Evolutionary conservation across 2,329 filamentous ascomycete genomes (phyloP), one percentile per base, ranked within the genome.

Genomic region (Trichocomaceae sp.): DNA sequence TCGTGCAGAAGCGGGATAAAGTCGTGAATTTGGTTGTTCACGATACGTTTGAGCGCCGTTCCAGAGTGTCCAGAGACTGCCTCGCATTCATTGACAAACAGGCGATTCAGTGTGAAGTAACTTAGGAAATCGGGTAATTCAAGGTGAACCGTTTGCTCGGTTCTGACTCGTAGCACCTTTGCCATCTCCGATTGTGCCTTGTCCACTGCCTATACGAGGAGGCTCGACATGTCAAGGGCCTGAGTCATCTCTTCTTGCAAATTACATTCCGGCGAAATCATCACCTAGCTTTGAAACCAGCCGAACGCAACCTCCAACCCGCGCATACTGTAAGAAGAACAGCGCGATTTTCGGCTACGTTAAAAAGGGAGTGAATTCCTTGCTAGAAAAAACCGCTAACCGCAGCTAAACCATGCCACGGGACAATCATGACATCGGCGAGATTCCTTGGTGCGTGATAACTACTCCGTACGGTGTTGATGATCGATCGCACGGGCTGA

Each of bases 11-110:
- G 75, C 17, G 75, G 72, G n/a, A 85, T 79, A 61, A 83, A 85
- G n/a, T 81, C 79, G 47, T 74, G 77, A 61, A 85, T 84, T 59
- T 85, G 83, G 41, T 75, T 78, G 60, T 84, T 82, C 19, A 85
- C 79, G 15, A 83, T 75, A 3, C 75, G 79, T 63, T 83, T 84
- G 42, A 85, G 68, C 7, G 78, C 77, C 35, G 77, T 75, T 8
- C 83, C 82, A 31, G 81, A 79, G 52, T 81, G 74, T 2, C 83
- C 83, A 47, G 81, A 84, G 7, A 85, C 79, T 0, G 83, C 82
- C 63, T 85, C 83, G 57, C 83, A 85, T 62, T 85, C 83, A 58
- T 85, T 82, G 2, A 83, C 81, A 62, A 85, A 85, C 1, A 85
- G 71, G 46, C 80, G 74, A 58, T 84, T 85, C 45, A 85, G 72